Base-by-base conservation (phyloP, 2,329 filamentous ascomycete species). In the Ambrosiella cleistominuta region DNA sequence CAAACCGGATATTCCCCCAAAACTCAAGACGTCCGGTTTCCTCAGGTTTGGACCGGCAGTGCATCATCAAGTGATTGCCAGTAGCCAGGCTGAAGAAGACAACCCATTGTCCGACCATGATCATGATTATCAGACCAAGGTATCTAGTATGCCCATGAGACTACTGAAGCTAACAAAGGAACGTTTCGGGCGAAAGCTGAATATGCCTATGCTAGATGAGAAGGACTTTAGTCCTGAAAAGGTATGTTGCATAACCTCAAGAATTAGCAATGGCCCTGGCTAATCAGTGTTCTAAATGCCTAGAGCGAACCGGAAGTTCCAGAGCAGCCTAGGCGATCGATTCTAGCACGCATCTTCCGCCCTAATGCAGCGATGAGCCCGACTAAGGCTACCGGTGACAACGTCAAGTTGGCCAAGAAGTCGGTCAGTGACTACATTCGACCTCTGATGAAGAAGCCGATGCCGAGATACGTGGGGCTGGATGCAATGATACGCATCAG, bases 401-500 rank as follows among this genome's bases (percentile, higher is more conserved):
- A 54, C 7, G 36, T 60, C 2, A 57, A 57, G 45, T 38, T 60
- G 51, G 52, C 59, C 7, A 60, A 60, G 42, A 54, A 45, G 56
- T 58, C 59, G 1, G 59, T 60, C 4, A 57, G 59, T 37, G 59
- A 60, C 36, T 60, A 60, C 35, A 56, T 60, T 17, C 53, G 59
- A 45, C 59, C 59, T 15, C 45, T 60, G n/a, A 54, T 60, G n/a
- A 60, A 58, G 37, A 60, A 60, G 15, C 53, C 47, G 15, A 60
- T 60, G 56, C 59, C 59, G 11, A 57, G 47, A 39, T 57, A 60
- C 40, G 52, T 77, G 61, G 74, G 76, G 56, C 68, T 85, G 0
- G 72, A 77, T 58, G 74, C 76, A n/a, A 73, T 86, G 63, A 75
- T 84, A 15, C 74, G 80, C 9, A 67, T 85, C 37, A 81, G 80